A percentile compares a stretch with the other conserved stretches of the same genome.
Conservation (phyloP, 495 filamentous ascomycete species). For the Penicillium tannophilum region DNA sequence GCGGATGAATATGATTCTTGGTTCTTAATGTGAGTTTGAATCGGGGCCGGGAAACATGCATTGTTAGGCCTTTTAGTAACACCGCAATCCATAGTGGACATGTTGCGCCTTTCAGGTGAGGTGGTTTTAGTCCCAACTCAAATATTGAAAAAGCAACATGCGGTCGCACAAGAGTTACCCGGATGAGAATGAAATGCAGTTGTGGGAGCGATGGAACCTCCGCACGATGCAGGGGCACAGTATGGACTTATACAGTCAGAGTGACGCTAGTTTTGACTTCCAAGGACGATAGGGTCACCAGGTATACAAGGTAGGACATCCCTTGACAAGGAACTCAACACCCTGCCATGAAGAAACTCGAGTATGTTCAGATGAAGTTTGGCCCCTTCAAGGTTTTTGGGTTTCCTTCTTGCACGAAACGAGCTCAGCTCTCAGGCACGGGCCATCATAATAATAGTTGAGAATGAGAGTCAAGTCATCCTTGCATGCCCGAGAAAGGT, state of each 20-base stretch:
- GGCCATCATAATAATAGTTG: slow-evolving; percentile 30
- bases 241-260: slow-evolving; percentile 33
- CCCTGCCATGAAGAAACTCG: slow-evolving; percentile 26
- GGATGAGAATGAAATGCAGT: slow-evolving; percentile 26
- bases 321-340: slow-evolving; percentile 31
- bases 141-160: slow-evolving; percentile 25
- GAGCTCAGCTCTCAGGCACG: slow-evolving; percentile 27
- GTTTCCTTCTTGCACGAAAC: slow-evolving; percentile 20
- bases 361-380: slow-evolving; percentile 21
- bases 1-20: slow-evolving; percentile 25
- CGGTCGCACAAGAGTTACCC: slow-evolving; percentile 27
- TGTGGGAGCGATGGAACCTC: slow-evolving; percentile 19
- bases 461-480: slow-evolving; percentile 30
- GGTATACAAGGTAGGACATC: slow-evolving; percentile 21
- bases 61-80: slow-evolving; percentile 21
- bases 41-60: slow-evolving; percentile 25
- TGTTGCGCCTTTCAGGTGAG: slow-evolving; percentile 21
- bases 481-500: slow-evolving; percentile 33
- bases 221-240: slow-evolving; percentile 30
- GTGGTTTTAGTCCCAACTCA: slow-evolving; percentile 14
- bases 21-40: slow-evolving; percentile 30
- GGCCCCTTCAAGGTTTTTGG: slow-evolving; percentile 21
- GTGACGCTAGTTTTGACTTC: slow-evolving; percentile 22
- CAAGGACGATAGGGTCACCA: slow-evolving; percentile 28
- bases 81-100: slow-evolving; percentile 32